Conservation (phyloP, 1,284 basidiomycete species). For the Pseudozyma hubeiensis region DNA sequence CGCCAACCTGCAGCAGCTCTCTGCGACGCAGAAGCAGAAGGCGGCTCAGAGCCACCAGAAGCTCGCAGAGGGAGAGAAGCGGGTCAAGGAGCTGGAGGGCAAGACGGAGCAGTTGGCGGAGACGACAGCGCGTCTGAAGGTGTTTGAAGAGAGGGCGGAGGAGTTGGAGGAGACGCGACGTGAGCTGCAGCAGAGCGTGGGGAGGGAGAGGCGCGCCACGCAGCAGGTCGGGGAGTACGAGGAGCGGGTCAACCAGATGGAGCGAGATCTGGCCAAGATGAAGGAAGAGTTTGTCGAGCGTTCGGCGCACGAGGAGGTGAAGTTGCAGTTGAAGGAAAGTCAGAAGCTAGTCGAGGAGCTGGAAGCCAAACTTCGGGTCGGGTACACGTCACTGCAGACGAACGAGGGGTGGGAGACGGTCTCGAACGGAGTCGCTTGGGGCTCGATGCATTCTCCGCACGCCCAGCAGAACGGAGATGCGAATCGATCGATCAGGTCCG, state of each 20-base stretch:
- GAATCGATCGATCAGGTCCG: not conserved
- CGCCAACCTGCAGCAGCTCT: slow-evolving; percentile 51
- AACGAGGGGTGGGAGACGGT: slow-evolving; percentile 31
- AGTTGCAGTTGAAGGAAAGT: slow-evolving; percentile 28
- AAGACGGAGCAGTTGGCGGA: slow-evolving; percentile 31
- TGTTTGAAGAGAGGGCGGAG: slow-evolving; percentile 30
- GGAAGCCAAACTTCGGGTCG: slow-evolving; percentile 15
- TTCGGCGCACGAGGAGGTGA: slow-evolving; percentile 17
- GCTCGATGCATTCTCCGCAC: slow-evolving; percentile 41
- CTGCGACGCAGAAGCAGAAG: slow-evolving; percentile 63
- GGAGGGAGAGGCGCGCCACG: slow-evolving; percentile 21
- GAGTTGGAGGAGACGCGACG: slow-evolving; percentile 36
- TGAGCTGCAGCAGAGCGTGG: slow-evolving; percentile 31
- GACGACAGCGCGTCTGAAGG: slow-evolving; percentile 14
- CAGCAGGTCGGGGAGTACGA: slow-evolving; percentile 40
- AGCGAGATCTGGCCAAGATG: slow-evolving; percentile 50
- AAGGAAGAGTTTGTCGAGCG: slow-evolving; percentile 50
- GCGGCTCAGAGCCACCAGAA: slow-evolving; percentile 55
- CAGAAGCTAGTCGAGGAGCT: slow-evolving; percentile 42
- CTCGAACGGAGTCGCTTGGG: slow-evolving; percentile 24
- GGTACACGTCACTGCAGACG: not conserved
- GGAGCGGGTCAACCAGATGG: slow-evolving; percentile 45
- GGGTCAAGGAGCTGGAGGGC: slow-evolving; percentile 45
- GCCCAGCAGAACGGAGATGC: not conserved
- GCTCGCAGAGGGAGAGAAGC: slow-evolving; percentile 56